Evolutionary conservation across 2,329 filamentous ascomycete species (phyloP), one percentile per base, ranked within the genome.

Genomic region (Akanthomyces muscarius): DNA sequence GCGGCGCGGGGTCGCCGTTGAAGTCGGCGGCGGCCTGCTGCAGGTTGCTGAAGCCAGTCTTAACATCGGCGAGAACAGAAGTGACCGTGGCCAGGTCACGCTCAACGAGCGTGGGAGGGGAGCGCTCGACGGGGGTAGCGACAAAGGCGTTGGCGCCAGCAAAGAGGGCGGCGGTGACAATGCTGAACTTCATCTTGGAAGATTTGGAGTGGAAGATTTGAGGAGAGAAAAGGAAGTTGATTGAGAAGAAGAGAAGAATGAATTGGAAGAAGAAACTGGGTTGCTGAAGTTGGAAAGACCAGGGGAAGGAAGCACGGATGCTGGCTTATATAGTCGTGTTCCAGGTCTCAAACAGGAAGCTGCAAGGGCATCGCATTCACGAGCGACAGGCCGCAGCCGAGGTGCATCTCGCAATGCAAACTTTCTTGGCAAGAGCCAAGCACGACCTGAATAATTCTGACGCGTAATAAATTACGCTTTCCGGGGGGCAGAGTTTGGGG

Each of bases 31-130:
- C 59, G 5, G 65, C 65, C 18, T 10, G 25, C 30, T 50, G 54
- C 21, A 66, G 48, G 45, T 48, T 47, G 47, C n/a, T 33, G 52
- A 65, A 64, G 44, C 64, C 64, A 11, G 38, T 54, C 36, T 59
- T 64, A 18, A 66, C 64, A 5, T 62, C 54, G n/a, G 54, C 55
- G 21, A 66, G 64, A 16, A 66, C 65, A 10, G 58, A 61, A 6
- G 54, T 65, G 52, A 60, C 65, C 4, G 64, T 64, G 21, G 58
- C 45, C 4, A 65, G 42, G 41, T 66, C 65, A 18, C 64, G 65
- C 25, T 62, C 62, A 18, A 61, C 56, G 56, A 65, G 36, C 4
- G 63, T 48, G 36, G 63, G 53, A 21, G 60, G 52, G 13, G 45
- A 57, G 50, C 54, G 47, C 38, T 52, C 50, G 50, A 63, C 55